These are phyloP conservation scores for Dictyostelium brefeldianum DNA, from an alignment of 78 protist species.

Conservation along the genomic window DNA sequence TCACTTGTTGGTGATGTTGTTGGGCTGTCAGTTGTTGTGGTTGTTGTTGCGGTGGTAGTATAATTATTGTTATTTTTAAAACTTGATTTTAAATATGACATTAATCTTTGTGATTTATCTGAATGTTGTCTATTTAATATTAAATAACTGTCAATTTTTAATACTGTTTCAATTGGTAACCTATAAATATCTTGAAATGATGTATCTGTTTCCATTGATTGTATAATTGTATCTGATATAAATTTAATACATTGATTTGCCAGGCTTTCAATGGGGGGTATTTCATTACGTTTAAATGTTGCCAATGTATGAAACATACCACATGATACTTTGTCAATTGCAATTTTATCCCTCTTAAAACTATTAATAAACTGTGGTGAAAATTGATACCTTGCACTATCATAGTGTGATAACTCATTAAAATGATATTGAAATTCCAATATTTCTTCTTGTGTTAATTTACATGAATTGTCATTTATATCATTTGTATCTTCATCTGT, in stretches of 20 bases:
- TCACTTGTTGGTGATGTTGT: neutral
- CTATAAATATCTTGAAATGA: neutral
- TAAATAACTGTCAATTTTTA: slow-evolving; percentile 25
- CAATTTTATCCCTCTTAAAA: neutral
- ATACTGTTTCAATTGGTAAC: slow-evolving; percentile 10
- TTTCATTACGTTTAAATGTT: neutral
- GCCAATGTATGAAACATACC: slow-evolving; percentile 29
- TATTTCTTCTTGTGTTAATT: neutral
- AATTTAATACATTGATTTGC: neutral
- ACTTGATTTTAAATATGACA: slow-evolving; percentile 4
- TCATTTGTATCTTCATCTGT: neutral
- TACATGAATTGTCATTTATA: neutral
- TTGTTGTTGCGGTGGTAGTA: neutral
- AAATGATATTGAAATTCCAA: slow-evolving; percentile 15
- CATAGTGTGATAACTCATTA: neutral
- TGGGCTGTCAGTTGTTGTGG: neutral
- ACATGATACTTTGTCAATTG: slow-evolving; percentile 18
- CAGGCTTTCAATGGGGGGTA: neutral
- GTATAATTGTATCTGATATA: neutral
- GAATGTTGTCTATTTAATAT: slow-evolving; percentile 6
- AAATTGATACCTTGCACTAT: neutral
- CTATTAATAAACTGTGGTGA: neutral
- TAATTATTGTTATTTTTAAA: neutral
- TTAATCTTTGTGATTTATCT: slow-evolving; percentile 18
- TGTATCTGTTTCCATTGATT: neutral